phyloP scores from a whole-genome alignment of 2,329 filamentous ascomycete genomes.

The Colletotrichum navitas region DNA sequence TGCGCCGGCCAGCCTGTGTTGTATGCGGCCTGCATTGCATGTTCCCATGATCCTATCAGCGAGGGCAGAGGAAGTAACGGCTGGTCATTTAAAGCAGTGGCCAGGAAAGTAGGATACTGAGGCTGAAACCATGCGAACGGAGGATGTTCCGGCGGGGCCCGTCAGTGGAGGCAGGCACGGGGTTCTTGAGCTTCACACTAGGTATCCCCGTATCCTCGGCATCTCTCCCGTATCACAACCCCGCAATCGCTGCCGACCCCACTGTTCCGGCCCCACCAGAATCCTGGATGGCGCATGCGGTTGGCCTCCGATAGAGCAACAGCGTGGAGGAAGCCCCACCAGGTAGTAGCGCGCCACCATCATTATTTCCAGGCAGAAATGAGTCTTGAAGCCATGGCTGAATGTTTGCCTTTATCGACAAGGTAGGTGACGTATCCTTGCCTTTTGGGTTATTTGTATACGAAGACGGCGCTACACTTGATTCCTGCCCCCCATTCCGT shows the following conservation, averaged over 20 bases:
- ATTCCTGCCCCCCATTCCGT: neutral
- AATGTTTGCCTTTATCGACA: neutral
- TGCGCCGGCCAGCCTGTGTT: too few relatives aligned
- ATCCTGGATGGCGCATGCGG: neutral
- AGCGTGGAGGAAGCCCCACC: neutral
- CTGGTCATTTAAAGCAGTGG: neutral
- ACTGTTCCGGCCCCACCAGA: neutral
- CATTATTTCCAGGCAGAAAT: too few relatives aligned
- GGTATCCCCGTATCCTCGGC: too few relatives aligned
- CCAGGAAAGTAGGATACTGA: slow-evolving; percentile 7
- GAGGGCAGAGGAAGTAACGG: slow-evolving; percentile 14
- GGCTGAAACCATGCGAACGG: slow-evolving; percentile 6
- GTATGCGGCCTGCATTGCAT: too few relatives aligned
- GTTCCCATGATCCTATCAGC: neutral
- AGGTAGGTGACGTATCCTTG: neutral
- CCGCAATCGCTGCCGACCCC: too few relatives aligned
- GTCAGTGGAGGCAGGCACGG: too few relatives aligned
- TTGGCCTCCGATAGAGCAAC: neutral
- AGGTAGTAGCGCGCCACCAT: too few relatives aligned
- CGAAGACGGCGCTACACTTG: neutral
- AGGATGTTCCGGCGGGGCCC: neutral
- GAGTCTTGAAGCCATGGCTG: neutral
- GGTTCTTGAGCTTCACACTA: too few relatives aligned
- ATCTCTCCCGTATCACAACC: too few relatives aligned
- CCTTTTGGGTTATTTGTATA: neutral